These are phyloP conservation scores for Bryopsis sp. DNA, from an alignment of 139 green algal species.

Conservation along the genomic window DNA sequence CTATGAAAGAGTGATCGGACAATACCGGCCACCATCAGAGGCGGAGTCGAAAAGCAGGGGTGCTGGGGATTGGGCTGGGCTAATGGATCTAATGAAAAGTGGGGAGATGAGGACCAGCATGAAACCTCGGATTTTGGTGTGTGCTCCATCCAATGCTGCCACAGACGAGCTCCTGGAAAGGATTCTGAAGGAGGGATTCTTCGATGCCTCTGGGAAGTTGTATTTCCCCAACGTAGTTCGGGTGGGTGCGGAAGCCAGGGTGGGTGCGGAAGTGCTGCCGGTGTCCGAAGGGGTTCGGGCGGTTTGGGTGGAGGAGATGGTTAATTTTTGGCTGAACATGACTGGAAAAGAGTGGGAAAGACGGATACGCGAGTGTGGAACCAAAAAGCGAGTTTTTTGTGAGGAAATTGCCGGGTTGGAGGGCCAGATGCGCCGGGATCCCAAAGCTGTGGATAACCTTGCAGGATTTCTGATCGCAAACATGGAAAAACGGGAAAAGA, in stretches of 20 bases:
- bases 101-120: neutral
- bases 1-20: slow-evolving; percentile 39
- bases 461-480: neutral
- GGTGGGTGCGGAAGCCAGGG: slow-evolving; percentile 42
- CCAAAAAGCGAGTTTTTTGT: too few relatives aligned
- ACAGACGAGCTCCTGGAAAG: slow-evolving; percentile 87
- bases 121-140: slow-evolving; percentile 74
- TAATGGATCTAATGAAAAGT: slow-evolving; percentile 5
- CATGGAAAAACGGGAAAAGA: neutral
- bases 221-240: slow-evolving; percentile 60
- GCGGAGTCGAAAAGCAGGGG: neutral
- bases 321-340: too few relatives aligned
- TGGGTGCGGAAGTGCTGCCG: slow-evolving; percentile 21
- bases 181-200: slow-evolving; percentile 64
- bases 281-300: slow-evolving; percentile 35
- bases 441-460: neutral
- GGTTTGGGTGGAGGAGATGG: slow-evolving; percentile 42
- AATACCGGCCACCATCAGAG: slow-evolving; percentile 26
- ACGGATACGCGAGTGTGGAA: too few relatives aligned
- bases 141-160: slow-evolving; percentile 90
- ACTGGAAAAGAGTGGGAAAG: too few relatives aligned
- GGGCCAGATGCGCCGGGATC: neutral
- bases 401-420: neutral
- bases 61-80: neutral
- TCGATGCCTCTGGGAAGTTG: neutral